Evolutionary conservation across 148 eudicot genomes (phyloP), one percentile per base, ranked within the genome.

Genomic region (Rhododendron ferrugineum): DNA sequence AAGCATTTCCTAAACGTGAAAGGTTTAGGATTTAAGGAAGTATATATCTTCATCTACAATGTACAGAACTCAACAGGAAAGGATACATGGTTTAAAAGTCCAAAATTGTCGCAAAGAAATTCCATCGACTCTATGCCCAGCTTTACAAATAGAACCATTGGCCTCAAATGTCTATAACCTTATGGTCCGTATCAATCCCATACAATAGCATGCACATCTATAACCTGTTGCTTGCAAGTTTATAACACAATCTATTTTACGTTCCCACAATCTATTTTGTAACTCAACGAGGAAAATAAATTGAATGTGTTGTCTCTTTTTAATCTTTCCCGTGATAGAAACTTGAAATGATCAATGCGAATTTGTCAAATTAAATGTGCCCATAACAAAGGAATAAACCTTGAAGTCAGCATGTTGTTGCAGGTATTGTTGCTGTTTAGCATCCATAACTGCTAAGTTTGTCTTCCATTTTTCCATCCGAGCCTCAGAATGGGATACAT

Each of bases 371-470:
- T n/a, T n/a, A n/a, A n/a, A 30, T 30, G 5, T 15, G 20, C 82
- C 64, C 32, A 30, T 28, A 64, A 79, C 26, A 70, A 40, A 37
- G 3, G 68, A 23, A 70, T 52, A 30, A 92, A 94, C 98, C 98
- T 93, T 97, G 84, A 92, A 97, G 86, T 94, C 92, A 80, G 94
- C 88, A 88, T 89, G 92, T 86, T 94, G 93, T 86, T 94, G 93
- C 84, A 89, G 88, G 87, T 97, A 97, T 85, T 97, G 98, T 76
- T 93, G 86, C 86, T 95, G 94, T 85, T 95, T 97, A 23, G 98
- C 92, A 84, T 88, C 90, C 95, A 95, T 91, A 72, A 92, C 86
- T 28, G 89, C 90, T 87, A 95, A 86, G 87, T 95, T 94, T 32
- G 88, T 94, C 72, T 94, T 91, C 98, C 98, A 94, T 81, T 88